These are phyloP conservation scores for Citrus reticulata DNA, from an alignment of 345 rosid species.

Conservation along the genomic window DNA sequence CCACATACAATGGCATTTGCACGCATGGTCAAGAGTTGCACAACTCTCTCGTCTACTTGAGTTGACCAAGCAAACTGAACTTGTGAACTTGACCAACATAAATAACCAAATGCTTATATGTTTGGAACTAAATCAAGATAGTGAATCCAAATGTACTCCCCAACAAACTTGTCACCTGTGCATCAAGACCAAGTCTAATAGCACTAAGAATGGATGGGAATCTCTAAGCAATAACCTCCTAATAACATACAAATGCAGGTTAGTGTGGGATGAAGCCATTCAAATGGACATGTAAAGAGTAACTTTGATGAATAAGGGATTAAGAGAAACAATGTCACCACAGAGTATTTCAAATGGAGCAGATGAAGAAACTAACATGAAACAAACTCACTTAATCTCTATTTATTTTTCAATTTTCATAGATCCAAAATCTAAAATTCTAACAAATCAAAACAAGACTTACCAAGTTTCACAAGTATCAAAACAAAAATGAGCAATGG, in stretches of 20 bases:
- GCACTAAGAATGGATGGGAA: not conserved
- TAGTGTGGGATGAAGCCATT: not conserved
- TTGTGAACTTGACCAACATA: not conserved
- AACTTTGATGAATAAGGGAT: not conserved
- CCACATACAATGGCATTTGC: slow-evolving; percentile 6
- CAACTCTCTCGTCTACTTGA: not conserved
- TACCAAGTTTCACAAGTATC: not conserved
- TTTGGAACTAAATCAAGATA: slow-evolving; percentile 7
- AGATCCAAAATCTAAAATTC: not conserved
- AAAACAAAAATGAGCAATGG: not conserved
- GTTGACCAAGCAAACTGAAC: not conserved
- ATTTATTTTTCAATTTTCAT: not conserved
- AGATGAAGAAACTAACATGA: not conserved
- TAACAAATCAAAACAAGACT: not conserved
- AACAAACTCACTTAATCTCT: not conserved
- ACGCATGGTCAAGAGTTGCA: not conserved
- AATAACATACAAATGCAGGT: not conserved
- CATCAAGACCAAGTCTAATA: not conserved
- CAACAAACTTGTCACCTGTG: not conserved
- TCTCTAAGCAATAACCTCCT: not conserved
- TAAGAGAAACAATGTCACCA: not conserved
- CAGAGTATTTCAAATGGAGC: not conserved
- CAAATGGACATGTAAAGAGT: not conserved
- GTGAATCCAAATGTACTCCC: slow-evolving; percentile 5
- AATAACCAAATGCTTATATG: slow-evolving; percentile 3